Percentiles rank a stretch among this genome's conserved stretches.
These are phyloP conservation scores for Trichoderma sp. DNA, from an alignment of 2,329 filamentous ascomycete genomes.

Conservation along the genomic window DNA sequence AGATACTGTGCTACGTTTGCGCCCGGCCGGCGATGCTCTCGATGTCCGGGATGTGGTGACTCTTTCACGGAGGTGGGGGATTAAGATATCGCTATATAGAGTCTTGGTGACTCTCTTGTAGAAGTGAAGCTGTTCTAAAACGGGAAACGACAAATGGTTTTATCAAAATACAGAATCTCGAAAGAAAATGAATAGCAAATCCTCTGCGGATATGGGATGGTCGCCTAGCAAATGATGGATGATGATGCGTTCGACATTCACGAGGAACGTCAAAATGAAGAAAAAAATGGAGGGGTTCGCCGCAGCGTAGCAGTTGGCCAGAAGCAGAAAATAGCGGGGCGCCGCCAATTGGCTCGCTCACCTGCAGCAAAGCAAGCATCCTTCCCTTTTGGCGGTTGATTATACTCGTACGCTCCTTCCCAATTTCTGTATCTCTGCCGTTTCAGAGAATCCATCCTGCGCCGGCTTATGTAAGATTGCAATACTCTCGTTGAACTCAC, in stretches of 20 bases:
- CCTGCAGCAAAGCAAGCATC: neutral
- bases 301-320: neutral
- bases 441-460: neutral
- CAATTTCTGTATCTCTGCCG: neutral
- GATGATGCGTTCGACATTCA: neutral
- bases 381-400: neutral
- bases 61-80: neutral
- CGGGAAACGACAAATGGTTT: neutral
- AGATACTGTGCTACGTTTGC: neutral
- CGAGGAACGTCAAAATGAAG: neutral
- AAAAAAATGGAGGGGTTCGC: slow-evolving; percentile 8
- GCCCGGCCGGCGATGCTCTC: neutral
- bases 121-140: neutral
- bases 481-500: neutral
- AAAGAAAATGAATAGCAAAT: neutral
- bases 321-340: slow-evolving; percentile 11
- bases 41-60: neutral
- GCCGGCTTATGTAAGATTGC: neutral
- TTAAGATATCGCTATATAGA: neutral
- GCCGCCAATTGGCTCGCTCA: neutral
- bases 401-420: neutral
- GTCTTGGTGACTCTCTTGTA: neutral
- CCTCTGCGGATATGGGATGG: neutral
- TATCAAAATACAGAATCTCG: neutral
- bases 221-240: neutral